A percentile compares a stretch with the other conserved stretches of the same genome.
These are phyloP conservation scores for Datura wrightii DNA, from an alignment of 257 asterid genomes.

Conservation along the genomic window DNA sequence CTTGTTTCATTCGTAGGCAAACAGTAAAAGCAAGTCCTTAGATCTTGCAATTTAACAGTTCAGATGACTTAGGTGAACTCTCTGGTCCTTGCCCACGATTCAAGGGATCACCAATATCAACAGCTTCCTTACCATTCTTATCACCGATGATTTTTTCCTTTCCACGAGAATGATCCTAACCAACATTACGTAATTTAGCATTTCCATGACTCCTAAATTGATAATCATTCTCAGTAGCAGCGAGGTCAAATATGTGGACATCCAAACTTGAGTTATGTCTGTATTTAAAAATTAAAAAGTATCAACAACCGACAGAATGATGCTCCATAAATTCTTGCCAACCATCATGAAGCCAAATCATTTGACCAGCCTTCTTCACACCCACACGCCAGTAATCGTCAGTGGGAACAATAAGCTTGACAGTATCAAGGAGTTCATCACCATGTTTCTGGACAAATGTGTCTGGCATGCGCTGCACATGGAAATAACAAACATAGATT, in stretches of 20 bases:
- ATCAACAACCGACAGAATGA: background rate
- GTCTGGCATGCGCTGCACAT: slow-evolving; percentile 33
- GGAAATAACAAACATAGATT: background rate
- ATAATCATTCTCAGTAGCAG: slow-evolving; percentile 22
- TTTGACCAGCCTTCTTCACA: background rate
- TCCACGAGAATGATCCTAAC: background rate
- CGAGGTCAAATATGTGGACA: slow-evolving; percentile 18
- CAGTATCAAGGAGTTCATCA: slow-evolving; percentile 1
- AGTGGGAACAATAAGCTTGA: slow-evolving; percentile 21
- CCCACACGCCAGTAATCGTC: slow-evolving; percentile 30
- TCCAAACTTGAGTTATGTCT: background rate
- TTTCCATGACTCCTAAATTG: background rate
- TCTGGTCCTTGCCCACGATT: background rate
- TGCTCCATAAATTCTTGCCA: slow-evolving; percentile 24
- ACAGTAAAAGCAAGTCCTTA: too few relatives aligned
- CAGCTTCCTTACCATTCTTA: background rate
- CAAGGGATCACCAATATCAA: slow-evolving; percentile 23
- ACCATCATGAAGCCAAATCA: slow-evolving; percentile 27
- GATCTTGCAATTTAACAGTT: too few relatives aligned
- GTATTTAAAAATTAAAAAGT: slow-evolving; percentile 29
- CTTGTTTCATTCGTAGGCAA: too few relatives aligned
- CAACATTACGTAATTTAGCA: background rate
- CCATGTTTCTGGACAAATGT: slow-evolving; percentile 23
- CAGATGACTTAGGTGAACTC: slow-evolving; percentile 22
- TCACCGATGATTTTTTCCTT: slow-evolving; percentile 24